Evolutionary conservation across 2,329 filamentous ascomycete species (phyloP).

Genomic region (Emmonsiellopsis sp.): DNA sequence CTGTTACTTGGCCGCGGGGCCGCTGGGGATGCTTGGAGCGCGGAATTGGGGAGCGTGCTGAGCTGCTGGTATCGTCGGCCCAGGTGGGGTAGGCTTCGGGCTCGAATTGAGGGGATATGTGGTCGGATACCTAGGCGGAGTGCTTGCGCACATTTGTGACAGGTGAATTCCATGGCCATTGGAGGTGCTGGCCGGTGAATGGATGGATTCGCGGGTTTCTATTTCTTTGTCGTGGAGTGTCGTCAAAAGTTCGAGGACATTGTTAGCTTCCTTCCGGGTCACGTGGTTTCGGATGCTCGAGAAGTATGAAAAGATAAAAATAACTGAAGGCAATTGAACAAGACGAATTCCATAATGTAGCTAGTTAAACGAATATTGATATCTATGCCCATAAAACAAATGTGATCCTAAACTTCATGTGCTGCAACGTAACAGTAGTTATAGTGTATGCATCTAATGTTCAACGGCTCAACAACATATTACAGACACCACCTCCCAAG

Average conservation of each 20-base stretch:
- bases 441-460: no score
- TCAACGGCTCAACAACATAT: background rate
- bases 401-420: background rate
- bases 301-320: background rate
- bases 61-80: conserved; percentile 16
- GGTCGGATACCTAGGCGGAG: conserved; percentile 22
- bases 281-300: background rate
- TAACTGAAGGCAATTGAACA: no score
- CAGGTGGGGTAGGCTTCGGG: conserved; percentile 18
- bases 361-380: background rate
- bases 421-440: background rate
- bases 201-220: background rate
- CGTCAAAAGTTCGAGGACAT: background rate
- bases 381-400: background rate
- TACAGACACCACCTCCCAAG: background rate
- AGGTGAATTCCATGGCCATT: conserved; percentile 34
- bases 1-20: background rate
- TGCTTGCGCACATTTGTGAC: conserved; percentile 30
- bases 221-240: background rate
- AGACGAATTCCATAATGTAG: no score
- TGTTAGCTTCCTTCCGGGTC: background rate
- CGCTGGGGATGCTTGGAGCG: background rate
- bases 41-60: background rate
- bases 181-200: background rate
- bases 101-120: conserved; percentile 15